Conservation (phyloP, 805 yeast species). For the Candida patagonica region DNA sequence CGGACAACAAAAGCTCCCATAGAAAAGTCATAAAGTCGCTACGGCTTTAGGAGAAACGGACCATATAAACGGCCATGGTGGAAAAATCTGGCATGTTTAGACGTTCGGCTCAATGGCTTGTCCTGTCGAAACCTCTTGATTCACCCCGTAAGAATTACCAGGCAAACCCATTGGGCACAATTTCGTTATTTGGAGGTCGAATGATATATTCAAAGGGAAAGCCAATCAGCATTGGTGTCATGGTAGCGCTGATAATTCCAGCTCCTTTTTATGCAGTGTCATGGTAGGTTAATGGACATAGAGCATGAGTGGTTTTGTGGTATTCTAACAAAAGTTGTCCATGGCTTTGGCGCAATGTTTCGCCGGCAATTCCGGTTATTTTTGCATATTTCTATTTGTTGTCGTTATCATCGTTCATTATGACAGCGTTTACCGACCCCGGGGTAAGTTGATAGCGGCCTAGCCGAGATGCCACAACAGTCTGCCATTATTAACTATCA, state of each 20-base stretch:
- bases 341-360: slow-evolving; percentile 49
- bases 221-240: slow-evolving; percentile 34
- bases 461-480: too few relatives aligned
- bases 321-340: slow-evolving; percentile 19
- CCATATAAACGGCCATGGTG: too few relatives aligned
- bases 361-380: slow-evolving; percentile 47
- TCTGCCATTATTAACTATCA: slow-evolving; percentile 2
- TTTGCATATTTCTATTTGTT: slow-evolving; percentile 52
- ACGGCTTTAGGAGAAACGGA: too few relatives aligned
- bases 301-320: neutral
- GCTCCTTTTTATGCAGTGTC: slow-evolving; percentile 46
- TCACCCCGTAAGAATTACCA: slow-evolving; percentile 2
- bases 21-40: too few relatives aligned
- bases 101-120: slow-evolving; percentile 2
- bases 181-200: slow-evolving; percentile 61
- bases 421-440: slow-evolving; percentile 55
- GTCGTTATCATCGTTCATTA: slow-evolving; percentile 39
- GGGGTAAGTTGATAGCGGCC: slow-evolving; percentile 34
- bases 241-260: slow-evolving; percentile 32
- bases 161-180: neutral
- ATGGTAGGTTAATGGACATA: slow-evolving; percentile 20
- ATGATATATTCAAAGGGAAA: slow-evolving; percentile 33
- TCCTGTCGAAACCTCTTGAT: neutral
- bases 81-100: too few relatives aligned
- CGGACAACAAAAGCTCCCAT: too few relatives aligned